Percentiles rank a stretch among this genome's conserved stretches.
Evolutionary conservation across 1,284 basidiomycete species (phyloP).

Genomic region (Microbotryomycetes sp.): DNA sequence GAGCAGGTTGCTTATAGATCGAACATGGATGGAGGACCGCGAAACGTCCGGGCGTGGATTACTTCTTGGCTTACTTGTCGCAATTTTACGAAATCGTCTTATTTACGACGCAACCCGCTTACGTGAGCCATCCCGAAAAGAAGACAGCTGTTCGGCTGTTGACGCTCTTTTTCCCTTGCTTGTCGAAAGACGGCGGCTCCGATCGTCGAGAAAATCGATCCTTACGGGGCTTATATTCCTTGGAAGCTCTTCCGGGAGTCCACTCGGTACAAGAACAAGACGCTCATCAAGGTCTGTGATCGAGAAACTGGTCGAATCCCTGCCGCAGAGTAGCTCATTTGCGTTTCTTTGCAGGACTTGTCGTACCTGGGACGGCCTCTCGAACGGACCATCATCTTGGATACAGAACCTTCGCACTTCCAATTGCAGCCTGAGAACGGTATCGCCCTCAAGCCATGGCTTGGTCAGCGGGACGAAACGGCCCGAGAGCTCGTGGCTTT

Average conservation of each 20-base stretch:
- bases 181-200: slow-evolving; percentile 68
- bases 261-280: slow-evolving; percentile 68
- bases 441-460: slow-evolving; percentile 78
- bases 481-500: slow-evolving; percentile 68
- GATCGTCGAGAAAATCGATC: slow-evolving; percentile 91
- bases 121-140: slow-evolving; percentile 66
- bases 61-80: slow-evolving; percentile 91
- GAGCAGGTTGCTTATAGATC: slow-evolving; percentile 21
- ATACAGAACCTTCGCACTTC: slow-evolving; percentile 72
- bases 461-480: slow-evolving; percentile 55
- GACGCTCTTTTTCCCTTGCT: background rate
- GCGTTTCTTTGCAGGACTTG: slow-evolving; percentile 64
- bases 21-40: slow-evolving; percentile 46
- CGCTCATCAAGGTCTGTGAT: slow-evolving; percentile 66
- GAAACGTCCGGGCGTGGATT: slow-evolving; percentile 85
- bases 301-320: too few species aligned
- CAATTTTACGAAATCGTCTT: slow-evolving; percentile 98
- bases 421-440: slow-evolving; percentile 83
- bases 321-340: background rate
- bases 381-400: slow-evolving; percentile 80
- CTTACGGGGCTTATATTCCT: slow-evolving; percentile 78
- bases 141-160: too few species aligned
- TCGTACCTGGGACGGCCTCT: slow-evolving; percentile 89
- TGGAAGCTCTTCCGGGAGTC: slow-evolving; percentile 89
- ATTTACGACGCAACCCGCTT: slow-evolving; percentile 84